A percentile compares a stretch with the other conserved stretches of the same genome.
These are phyloP conservation scores for Tardiomyces depauwii DNA, from an alignment of 1,139 yeast genomes.

Conservation along the genomic window DNA sequence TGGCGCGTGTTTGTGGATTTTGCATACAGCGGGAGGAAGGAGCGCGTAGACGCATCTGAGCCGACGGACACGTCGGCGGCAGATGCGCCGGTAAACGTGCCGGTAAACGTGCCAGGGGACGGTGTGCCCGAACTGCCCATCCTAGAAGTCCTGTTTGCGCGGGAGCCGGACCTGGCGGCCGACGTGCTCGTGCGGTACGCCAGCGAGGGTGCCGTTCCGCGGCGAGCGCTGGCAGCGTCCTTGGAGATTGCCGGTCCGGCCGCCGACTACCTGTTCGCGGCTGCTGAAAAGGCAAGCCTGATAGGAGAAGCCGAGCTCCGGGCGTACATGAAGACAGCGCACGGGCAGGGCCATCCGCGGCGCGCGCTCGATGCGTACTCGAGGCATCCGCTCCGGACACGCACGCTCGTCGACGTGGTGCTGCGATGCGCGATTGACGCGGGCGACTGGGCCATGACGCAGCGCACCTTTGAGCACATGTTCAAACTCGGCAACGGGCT, in stretches of 20 bases:
- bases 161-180: background rate
- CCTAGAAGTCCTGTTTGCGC: background rate
- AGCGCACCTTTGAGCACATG: constrained; percentile 42
- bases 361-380: background rate
- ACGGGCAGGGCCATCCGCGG: background rate
- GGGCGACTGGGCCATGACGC: constrained; percentile 42
- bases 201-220: background rate
- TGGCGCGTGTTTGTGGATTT: background rate
- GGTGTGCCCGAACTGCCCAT: background rate
- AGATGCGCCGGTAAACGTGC: no score
- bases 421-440: constrained; percentile 30
- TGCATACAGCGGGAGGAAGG: background rate
- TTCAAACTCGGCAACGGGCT: constrained; percentile 38
- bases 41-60: no score
- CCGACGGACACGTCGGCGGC: no score
- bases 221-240: background rate
- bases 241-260: background rate
- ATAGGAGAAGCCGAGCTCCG: background rate
- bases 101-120: no score
- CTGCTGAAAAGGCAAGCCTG: background rate
- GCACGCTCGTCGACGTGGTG: constrained; percentile 10
- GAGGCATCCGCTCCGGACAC: constrained; percentile 10
- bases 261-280: background rate
- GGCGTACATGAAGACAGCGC: background rate
- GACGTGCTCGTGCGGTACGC: background rate